Conservation (phyloP, 495 filamentous ascomycete genomes). For the Thermothielavioides terrestris region DNA sequence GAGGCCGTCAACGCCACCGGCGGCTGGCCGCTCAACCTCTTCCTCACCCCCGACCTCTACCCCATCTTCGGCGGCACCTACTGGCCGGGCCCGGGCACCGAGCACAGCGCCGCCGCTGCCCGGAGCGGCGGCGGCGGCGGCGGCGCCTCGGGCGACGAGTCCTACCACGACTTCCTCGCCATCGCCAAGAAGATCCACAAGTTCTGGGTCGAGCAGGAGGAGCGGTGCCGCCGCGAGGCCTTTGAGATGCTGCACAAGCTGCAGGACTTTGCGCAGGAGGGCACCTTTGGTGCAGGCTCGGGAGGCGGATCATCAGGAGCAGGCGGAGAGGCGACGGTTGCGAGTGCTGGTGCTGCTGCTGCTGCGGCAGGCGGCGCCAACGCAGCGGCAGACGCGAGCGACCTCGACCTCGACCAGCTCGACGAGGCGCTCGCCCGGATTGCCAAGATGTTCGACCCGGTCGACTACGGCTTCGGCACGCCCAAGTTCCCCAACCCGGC, state of each 20-base stretch:
- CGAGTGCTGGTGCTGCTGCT: slow-evolving; percentile 16
- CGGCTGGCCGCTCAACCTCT: slow-evolving; percentile 95
- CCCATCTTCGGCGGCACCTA: slow-evolving; percentile 96
- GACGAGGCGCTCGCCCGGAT: slow-evolving; percentile 85
- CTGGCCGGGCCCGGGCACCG: slow-evolving; percentile 73
- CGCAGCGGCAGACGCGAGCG: slow-evolving; percentile 22
- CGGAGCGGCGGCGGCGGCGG: slow-evolving; percentile 6
- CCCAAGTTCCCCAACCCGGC: slow-evolving; percentile 90
- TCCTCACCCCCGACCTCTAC: slow-evolving; percentile 85
- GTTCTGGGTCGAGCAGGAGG: slow-evolving; percentile 79
- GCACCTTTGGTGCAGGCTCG: slow-evolving; percentile 50
- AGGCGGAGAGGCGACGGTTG: slow-evolving; percentile 8
- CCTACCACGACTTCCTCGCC: slow-evolving; percentile 60
- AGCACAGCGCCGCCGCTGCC: slow-evolving; percentile 34
- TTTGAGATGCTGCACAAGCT: slow-evolving; percentile 74
- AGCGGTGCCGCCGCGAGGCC: slow-evolving; percentile 69
- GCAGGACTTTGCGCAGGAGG: slow-evolving; percentile 78
- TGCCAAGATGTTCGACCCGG: slow-evolving; percentile 63
- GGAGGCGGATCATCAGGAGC: too few relatives aligned
- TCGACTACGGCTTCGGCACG: slow-evolving; percentile 69
- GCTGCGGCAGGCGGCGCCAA: background rate
- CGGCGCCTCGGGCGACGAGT: slow-evolving; percentile 35
- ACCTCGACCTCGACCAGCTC: slow-evolving; percentile 79
- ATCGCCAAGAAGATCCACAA: slow-evolving; percentile 73
- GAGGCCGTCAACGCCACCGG: slow-evolving; percentile 87